These are phyloP conservation scores for Sphagnum contortum DNA, from an alignment of 225 moss, liverwort and hornwort genomes.

Conservation along the genomic window DNA sequence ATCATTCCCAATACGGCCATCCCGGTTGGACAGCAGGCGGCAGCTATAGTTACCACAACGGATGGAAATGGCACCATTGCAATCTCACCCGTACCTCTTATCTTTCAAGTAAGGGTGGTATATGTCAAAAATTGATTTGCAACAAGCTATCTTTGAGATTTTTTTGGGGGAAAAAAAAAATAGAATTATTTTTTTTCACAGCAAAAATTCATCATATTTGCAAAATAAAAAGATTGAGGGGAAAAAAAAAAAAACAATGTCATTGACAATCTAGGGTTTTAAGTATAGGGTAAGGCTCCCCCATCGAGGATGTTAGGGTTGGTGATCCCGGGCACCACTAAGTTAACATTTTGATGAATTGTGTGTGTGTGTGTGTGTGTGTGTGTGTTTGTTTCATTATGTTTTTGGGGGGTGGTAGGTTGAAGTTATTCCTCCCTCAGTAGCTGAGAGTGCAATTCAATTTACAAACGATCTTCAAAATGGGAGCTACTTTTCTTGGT, in stretches of 20 bases:
- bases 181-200: background rate
- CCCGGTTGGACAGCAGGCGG: background rate
- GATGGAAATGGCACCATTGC: background rate
- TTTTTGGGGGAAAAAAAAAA: background rate
- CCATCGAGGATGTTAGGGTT: too few species aligned
- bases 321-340: too few species aligned
- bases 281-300: too few species aligned
- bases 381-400: background rate
- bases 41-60: background rate
- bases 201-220: too few species aligned
- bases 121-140: too few species aligned
- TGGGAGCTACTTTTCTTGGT: conserved; percentile 2
- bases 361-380: too few species aligned
- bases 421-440: background rate
- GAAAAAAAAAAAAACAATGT: too few species aligned
- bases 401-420: background rate
- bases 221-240: too few species aligned
- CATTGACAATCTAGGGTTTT: too few species aligned
- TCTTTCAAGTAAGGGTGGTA: background rate
- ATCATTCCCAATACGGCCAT: background rate
- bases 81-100: background rate
- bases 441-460: background rate
- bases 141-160: background rate
- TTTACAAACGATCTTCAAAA: background rate
- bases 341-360: too few species aligned